Base-by-base conservation (phyloP, 805 yeast species). In the Saturnispora sekii region DNA sequence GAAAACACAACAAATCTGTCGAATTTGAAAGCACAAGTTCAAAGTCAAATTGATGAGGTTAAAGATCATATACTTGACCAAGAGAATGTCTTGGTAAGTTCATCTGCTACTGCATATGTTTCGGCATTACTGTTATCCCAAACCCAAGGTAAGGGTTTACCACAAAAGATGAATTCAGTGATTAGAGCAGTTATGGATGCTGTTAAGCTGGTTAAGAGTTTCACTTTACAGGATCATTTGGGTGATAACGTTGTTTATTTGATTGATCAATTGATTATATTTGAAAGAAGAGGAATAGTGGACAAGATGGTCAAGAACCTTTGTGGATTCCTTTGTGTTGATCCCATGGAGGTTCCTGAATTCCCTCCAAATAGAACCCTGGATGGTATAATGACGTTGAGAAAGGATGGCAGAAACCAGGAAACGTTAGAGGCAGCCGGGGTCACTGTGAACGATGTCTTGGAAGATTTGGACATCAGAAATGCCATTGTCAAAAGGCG, bases 341-440 rank as follows among this genome's bases (percentile, higher is more conserved):
- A 90, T 59, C 87, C 96, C 0, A 77, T 93, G 3, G 97, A 89
- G 58, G 96, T 90, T 30, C 98, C 98, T 2, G 97, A 87, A 56
- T 93, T 86, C 57, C 69, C 70, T 12, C 80, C 83, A 38, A 84
- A 84, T 53, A 73, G 74, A 33, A 62, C 64, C 11, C 67, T 71
- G 45, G 77, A 74, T 38, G 66, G 66, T 11, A 81, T 90, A 10
- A 64, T 89, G 43, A 86, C 96, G 1, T 69, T 88, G 53, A 69
- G 77, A 45, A 86, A 85, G 54, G 96, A 87, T 53, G 94, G 85
- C 51, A 76, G 81, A 1, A 70, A 70, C 41, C 63, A 77, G 1
- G 81, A 77, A 48, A 77, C 81, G 5, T 72, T 73, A 12, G 88
- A 80, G 50, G 70, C 75, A 47, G 73, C 78, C 0, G 46, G 46